phyloP scores from a whole-genome alignment of 352 stramenopile species.

The Phytophthora pinifolia region DNA sequence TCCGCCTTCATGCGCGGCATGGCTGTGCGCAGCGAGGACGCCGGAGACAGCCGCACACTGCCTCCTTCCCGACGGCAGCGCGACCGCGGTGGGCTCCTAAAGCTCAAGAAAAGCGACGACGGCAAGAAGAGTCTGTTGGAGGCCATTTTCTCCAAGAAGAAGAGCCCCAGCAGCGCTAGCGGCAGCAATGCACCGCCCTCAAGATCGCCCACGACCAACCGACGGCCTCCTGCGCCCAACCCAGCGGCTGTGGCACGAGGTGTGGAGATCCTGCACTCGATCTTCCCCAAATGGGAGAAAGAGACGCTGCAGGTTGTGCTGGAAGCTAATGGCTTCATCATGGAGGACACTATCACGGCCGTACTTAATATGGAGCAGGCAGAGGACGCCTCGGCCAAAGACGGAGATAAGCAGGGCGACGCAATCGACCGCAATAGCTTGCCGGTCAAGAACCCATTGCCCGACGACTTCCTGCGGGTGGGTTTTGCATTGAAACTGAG shows the following conservation, averaged over 20 bases:
- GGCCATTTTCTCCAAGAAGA: conserved; percentile 59
- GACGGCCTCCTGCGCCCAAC: conserved; percentile 28
- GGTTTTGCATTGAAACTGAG: conserved; percentile 7
- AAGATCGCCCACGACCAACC: conserved; percentile 8
- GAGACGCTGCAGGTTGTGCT: conserved; percentile 69
- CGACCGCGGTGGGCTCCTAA: conserved; percentile 22
- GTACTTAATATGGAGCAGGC: conserved; percentile 78
- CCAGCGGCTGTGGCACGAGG: conserved; percentile 52
- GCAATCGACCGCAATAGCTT: conserved; percentile 20
- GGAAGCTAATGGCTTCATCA: conserved; percentile 72
- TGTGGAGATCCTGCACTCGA: conserved; percentile 74
- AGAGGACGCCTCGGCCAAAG: conserved; percentile 21
- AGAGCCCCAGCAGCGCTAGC: conserved; percentile 20
- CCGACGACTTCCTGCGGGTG: conserved; percentile 79
- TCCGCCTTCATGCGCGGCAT: conserved; percentile 16
- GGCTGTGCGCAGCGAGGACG: conserved; percentile 6
- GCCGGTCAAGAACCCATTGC: conserved; percentile 71
- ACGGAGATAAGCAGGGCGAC: conserved; percentile 3
- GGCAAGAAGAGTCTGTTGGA: conserved; percentile 43
- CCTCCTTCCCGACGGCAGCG: conserved; percentile 10
- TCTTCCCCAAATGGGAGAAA: conserved; percentile 82
- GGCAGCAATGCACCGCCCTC: conserved; percentile 4
- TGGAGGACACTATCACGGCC: conserved; percentile 80
- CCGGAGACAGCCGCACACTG: conserved; percentile 13
- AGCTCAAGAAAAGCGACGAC: conserved; percentile 32